A percentile compares a stretch with the other conserved stretches of the same genome.
phyloP scores from a whole-genome alignment of 371 early-diverging fungal genomes.

The Apophysomyces elegans region DNA sequence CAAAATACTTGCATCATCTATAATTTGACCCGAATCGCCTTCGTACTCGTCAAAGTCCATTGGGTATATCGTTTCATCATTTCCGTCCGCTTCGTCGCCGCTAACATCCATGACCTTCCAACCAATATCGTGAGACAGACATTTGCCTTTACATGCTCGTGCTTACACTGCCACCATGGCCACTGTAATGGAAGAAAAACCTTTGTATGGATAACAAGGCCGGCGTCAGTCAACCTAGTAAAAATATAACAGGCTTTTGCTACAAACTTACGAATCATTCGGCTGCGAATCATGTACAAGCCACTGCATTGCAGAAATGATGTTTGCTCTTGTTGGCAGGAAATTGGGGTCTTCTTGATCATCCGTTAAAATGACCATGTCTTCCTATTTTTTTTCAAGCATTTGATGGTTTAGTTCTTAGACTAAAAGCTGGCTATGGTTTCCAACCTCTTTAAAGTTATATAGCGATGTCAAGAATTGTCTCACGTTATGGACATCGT shows the following conservation, averaged over 20 bases:
- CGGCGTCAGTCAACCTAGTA: neutral
- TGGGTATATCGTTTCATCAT: conserved; percentile 62
- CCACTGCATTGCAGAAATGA: conserved; percentile 87
- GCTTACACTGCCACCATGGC: conserved; percentile 78
- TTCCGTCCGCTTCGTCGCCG: conserved; percentile 6
- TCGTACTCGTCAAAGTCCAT: conserved; percentile 68
- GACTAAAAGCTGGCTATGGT: neutral
- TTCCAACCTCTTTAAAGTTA: conserved; percentile 56
- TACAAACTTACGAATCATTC: conserved; percentile 70
- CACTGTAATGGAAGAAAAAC: conserved; percentile 86
- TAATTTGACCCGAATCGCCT: conserved; percentile 71
- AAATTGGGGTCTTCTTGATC: conserved; percentile 67
- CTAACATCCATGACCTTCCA: conserved; percentile 5
- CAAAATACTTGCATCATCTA: conserved; percentile 69
- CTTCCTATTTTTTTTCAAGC: conserved; percentile 29
- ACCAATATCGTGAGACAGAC: neutral
- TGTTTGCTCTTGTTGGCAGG: conserved; percentile 82
- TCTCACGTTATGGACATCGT: conserved; percentile 87
- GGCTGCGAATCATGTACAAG: conserved; percentile 76
- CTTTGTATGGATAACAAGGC: conserved; percentile 19
- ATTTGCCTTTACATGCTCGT: neutral
- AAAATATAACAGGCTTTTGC: neutral
- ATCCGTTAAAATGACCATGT: conserved; percentile 85
- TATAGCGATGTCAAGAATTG: conserved; percentile 65
- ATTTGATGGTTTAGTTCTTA: neutral